Base-by-base conservation (phyloP, 2,329 filamentous ascomycete genomes). In the Pleurostoma richardsiae region DNA sequence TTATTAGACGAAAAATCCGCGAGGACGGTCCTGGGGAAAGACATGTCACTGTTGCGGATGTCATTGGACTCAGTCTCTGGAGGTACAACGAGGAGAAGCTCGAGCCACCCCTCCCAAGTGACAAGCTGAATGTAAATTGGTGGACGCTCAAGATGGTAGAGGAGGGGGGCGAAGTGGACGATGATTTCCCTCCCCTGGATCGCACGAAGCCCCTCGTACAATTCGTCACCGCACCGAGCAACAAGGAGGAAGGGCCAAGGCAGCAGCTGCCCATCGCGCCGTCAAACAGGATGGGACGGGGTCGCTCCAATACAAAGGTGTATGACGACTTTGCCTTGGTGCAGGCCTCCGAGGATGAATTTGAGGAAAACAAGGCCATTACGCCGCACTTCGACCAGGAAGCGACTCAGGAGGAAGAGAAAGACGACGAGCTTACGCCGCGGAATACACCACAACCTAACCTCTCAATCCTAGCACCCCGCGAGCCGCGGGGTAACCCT, bases 101-200 rank as follows among this genome's bases (percentile, higher is more conserved):
- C 29, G 80, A 90, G 52, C 88, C 88, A 4, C 61, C 76, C 1
- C 70, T 94, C 7, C 70, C 81, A 0, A 62, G 70, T 2, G 79
- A 83, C 43, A 88, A 89, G 59, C 72, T 82, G 44, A 89, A 88
- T 55, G 84, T 91, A 55, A 92, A 92, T 59, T 83, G 83, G 71
- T 94, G 87, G 86, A 88, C 83, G 28, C 68, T 95, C 47, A 79
- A 88, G 39, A 90, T 95, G 82, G 87, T 91, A 2, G 83, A 94
- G 51, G 83, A 94, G 59, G 87, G 88, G 47, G 89, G 86, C 42
- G 88, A 94, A 59, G 83, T 92, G 1, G 88, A 95, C 55, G 86
- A 90, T 53, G 89, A 94, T 59, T 94, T 94, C 53, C 87, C 88
- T 30, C 83, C 88, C 0, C 73, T 94, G 39, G 85, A 87, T 48